These are phyloP conservation scores for Russula sp. DNA, from an alignment of 768 basidiomycete species.

Conservation along the genomic window DNA sequence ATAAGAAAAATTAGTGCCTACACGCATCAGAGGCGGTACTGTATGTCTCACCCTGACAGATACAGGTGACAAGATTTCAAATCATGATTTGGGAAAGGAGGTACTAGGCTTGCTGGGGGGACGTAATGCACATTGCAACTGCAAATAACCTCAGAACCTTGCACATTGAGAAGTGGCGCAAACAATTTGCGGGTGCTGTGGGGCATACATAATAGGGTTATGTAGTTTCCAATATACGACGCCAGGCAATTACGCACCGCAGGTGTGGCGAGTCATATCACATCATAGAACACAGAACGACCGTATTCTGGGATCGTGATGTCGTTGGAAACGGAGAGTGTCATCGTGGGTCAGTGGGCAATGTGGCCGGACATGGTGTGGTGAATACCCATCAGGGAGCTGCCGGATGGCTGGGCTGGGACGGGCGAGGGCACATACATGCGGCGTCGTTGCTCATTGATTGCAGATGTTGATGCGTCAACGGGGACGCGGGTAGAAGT, in stretches of 20 bases:
- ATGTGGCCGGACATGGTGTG: neutral
- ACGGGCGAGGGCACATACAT: neutral
- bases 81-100: neutral
- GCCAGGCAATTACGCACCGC: neutral
- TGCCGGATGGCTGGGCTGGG: neutral
- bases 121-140: neutral
- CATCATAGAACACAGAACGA: neutral
- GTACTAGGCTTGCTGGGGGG: neutral
- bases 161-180: neutral
- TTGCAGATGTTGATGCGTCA: too few species aligned
- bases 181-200: neutral
- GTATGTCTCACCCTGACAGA: neutral
- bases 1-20: neutral
- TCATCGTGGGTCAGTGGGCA: neutral
- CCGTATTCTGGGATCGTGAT: neutral
- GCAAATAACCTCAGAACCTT: neutral
- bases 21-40: neutral
- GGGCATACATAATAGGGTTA: neutral
- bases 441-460: neutral
- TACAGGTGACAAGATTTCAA: neutral
- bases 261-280: neutral
- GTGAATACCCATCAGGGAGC: neutral
- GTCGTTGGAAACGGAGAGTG: neutral
- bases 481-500: too few species aligned
- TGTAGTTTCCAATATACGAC: neutral